A percentile compares a stretch with the other conserved stretches of the same genome.
These are phyloP conservation scores for Alloteropsis semialata DNA, from an alignment of 176 grass and related monocot genomes.

Conservation along the genomic window DNA sequence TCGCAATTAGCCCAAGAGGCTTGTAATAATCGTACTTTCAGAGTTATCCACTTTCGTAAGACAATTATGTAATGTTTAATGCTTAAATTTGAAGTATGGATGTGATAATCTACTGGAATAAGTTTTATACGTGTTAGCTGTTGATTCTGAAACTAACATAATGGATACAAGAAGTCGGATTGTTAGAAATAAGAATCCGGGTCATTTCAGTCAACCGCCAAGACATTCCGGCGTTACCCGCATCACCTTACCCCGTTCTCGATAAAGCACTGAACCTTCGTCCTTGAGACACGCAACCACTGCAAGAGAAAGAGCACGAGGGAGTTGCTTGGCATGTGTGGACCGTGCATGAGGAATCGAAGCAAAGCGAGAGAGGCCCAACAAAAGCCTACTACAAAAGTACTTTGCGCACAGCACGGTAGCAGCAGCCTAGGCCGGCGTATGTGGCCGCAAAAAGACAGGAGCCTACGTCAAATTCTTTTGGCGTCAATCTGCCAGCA, in stretches of 20 bases:
- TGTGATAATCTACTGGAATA: no score
- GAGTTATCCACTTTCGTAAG: no score
- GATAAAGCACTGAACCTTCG: slow-evolving; percentile 10
- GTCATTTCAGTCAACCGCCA: slow-evolving; percentile 17
- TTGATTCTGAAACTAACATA: no score
- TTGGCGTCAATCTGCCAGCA: slow-evolving; percentile 41
- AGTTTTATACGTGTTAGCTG: no score
- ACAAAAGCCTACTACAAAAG: slow-evolving; percentile 29
- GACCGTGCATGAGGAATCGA: slow-evolving; percentile 1
- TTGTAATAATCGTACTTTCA: no score
- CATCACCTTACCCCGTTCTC: neutral
- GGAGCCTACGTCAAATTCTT: slow-evolving; percentile 7
- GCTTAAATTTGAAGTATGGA: no score
- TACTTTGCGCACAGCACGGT: neutral
- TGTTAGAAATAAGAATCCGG: no score
- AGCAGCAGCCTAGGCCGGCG: neutral
- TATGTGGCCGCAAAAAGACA: neutral
- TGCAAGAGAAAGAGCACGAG: neutral
- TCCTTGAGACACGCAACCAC: slow-evolving; percentile 14
- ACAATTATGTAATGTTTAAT: no score
- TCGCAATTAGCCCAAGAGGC: no score
- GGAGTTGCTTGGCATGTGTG: neutral
- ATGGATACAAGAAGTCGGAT: no score
- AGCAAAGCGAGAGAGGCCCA: neutral
- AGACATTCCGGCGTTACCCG: neutral